A percentile compares a stretch with the other conserved stretches of the same genome.
Conservation (phyloP, 2,329 filamentous ascomycete species). For the Neonectria ditissima region DNA sequence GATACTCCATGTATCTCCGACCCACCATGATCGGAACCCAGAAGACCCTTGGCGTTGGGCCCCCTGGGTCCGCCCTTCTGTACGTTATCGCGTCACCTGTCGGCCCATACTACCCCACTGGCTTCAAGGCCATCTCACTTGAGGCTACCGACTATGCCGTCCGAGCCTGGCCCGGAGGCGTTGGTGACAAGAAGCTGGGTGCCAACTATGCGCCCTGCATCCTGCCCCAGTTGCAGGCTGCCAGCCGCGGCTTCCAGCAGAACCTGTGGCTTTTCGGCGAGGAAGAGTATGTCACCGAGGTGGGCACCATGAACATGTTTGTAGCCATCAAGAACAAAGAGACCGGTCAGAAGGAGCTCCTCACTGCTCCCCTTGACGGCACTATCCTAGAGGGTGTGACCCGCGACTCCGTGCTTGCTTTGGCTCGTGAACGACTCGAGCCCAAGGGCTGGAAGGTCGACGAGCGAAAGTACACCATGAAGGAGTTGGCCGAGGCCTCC, state of each 20-base stretch:
- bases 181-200: constrained; percentile 97
- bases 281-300: constrained; percentile 95
- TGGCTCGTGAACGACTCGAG: constrained; percentile 84
- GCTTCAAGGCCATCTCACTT: constrained; percentile 95
- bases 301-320: constrained; percentile 99
- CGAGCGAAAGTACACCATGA: constrained; percentile 94
- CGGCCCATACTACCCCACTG: constrained; percentile 97
- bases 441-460: constrained; percentile 89
- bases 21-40: constrained; percentile 99
- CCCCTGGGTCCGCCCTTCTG: constrained; percentile 91
- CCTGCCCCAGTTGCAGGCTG: constrained; percentile 93
- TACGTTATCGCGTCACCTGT: constrained; percentile 97
- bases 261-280: constrained; percentile 98
- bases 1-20: constrained; percentile 95
- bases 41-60: constrained; percentile 89
- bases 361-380: constrained; percentile 96
- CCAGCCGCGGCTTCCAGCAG: constrained; percentile 93
- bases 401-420: constrained; percentile 86
- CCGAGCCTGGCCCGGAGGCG: constrained; percentile 96
- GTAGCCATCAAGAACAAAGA: constrained; percentile 85
- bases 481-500: constrained; percentile 83
- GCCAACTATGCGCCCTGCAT: constrained; percentile 99
- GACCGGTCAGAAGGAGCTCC: constrained; percentile 89
- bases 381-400: constrained; percentile 97
- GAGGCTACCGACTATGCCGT: constrained; percentile 98